Conservation (phyloP, 202 grass and related monocot species). For the Carex sylvatica region DNA sequence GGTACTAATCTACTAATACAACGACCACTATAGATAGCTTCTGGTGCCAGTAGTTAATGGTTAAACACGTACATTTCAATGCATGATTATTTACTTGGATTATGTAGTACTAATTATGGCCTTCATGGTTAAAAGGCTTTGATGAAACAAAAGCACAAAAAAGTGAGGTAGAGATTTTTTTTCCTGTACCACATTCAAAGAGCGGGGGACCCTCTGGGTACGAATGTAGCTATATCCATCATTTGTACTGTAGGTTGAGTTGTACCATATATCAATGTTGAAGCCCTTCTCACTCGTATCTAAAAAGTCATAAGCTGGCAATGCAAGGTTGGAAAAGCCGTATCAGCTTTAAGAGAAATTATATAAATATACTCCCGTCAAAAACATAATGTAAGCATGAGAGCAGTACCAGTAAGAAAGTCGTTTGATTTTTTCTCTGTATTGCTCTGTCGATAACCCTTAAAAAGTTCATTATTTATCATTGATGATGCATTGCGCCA, state of each 20-base stretch:
- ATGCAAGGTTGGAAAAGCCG: not conserved
- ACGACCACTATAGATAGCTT: not conserved
- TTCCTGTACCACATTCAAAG: slow-evolving; percentile 55
- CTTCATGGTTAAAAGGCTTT: no score
- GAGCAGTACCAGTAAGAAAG: slow-evolving; percentile 58
- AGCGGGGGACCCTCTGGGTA: slow-evolving; percentile 63
- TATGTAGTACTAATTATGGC: no score
- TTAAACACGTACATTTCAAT: not conserved
- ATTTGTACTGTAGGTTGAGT: slow-evolving; percentile 85
- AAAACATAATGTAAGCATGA: slow-evolving; percentile 10
- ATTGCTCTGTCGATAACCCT: slow-evolving; percentile 59
- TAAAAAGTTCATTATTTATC: slow-evolving; percentile 77
- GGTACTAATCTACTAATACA: not conserved
- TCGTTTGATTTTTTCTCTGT: slow-evolving; percentile 53
- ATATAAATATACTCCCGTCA: not conserved
- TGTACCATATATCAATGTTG: slow-evolving; percentile 85
- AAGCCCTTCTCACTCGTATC: slow-evolving; percentile 56
- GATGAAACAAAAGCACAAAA: not conserved
- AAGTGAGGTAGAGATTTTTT: not conserved
- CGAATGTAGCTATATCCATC: slow-evolving; percentile 18
- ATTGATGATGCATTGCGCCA: slow-evolving; percentile 67
- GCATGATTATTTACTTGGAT: no score
- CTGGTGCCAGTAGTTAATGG: not conserved
- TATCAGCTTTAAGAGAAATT: not conserved
- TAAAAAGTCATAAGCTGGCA: slow-evolving; percentile 77